A percentile compares a stretch with the other conserved stretches of the same genome.
Conservation (phyloP, 257 asterid genomes). For the Solanum bukasovii region DNA sequence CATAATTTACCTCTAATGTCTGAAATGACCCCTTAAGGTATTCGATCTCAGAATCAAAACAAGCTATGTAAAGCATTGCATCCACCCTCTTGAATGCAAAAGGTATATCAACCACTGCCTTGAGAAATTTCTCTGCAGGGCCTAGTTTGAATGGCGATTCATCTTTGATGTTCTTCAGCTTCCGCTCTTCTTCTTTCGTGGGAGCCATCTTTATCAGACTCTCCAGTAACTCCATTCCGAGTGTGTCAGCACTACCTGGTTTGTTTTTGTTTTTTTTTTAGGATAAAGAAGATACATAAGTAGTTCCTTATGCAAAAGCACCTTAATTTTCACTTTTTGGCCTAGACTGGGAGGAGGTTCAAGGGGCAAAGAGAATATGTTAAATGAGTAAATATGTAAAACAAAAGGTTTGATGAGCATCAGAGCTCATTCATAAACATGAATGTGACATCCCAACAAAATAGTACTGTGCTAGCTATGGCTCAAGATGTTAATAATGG, state of each 20-base stretch:
- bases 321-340: not conserved
- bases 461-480: not conserved
- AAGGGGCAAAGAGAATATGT: not conserved
- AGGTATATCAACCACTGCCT: constrained; percentile 62
- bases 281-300: not conserved
- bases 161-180: constrained; percentile 46
- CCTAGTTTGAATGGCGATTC: constrained; percentile 51
- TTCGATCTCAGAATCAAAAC: constrained; percentile 58
- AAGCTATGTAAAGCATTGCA: constrained; percentile 64
- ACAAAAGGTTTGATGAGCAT: not conserved
- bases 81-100: constrained; percentile 71
- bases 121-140: constrained; percentile 70
- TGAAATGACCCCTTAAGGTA: constrained; percentile 61
- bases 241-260: constrained; percentile 53
- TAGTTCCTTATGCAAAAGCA: not conserved
- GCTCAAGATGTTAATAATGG: not conserved
- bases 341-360: not conserved
- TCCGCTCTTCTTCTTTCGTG: constrained; percentile 59
- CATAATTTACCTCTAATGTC: constrained; percentile 58
- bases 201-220: constrained; percentile 80
- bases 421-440: not conserved
- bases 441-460: not conserved
- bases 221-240: constrained; percentile 68
- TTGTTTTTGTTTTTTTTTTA: not conserved
- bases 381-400: not conserved